These are phyloP conservation scores for Candida pseudoglaebosa DNA, from an alignment of 805 yeast species.

Conservation along the genomic window DNA sequence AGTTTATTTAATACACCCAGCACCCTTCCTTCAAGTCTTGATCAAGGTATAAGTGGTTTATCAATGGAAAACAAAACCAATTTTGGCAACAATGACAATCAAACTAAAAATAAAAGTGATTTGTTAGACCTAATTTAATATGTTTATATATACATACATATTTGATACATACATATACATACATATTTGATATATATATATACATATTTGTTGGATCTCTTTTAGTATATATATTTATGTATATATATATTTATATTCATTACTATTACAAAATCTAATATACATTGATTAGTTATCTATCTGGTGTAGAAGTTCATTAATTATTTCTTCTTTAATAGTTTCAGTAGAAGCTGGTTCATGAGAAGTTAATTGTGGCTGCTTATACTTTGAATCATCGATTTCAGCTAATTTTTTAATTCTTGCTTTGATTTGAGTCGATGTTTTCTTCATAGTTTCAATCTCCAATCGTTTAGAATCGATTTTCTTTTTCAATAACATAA, in stretches of 20 bases:
- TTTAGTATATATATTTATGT: conserved; percentile 13
- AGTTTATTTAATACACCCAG: conserved; percentile 33
- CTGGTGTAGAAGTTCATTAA: conserved; percentile 9
- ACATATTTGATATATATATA: too few relatives aligned
- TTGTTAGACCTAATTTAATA: conserved; percentile 31
- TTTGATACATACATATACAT: too few relatives aligned
- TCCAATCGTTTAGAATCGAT: conserved; percentile 59
- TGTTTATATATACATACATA: neutral
- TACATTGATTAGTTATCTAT: conserved; percentile 1
- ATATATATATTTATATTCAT: neutral
- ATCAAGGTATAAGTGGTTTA: conserved; percentile 11
- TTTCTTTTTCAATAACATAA: conserved; percentile 67
- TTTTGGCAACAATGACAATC: neutral
- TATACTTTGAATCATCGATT: conserved; percentile 4
- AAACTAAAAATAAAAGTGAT: conserved; percentile 22
- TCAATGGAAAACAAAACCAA: conserved; percentile 6
- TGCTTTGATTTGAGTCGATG: conserved; percentile 35
- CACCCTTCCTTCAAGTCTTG: conserved; percentile 6
- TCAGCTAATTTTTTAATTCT: conserved; percentile 25
- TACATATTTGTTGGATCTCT: conserved; percentile 32
- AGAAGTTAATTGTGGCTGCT: conserved; percentile 2
- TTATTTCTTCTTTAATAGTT: conserved; percentile 8
- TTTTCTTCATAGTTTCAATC: conserved; percentile 42
- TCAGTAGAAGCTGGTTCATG: neutral
- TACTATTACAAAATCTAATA: neutral